Base-by-base conservation (phyloP, 768 basidiomycete species). In the Naganishia randhawae region DNA sequence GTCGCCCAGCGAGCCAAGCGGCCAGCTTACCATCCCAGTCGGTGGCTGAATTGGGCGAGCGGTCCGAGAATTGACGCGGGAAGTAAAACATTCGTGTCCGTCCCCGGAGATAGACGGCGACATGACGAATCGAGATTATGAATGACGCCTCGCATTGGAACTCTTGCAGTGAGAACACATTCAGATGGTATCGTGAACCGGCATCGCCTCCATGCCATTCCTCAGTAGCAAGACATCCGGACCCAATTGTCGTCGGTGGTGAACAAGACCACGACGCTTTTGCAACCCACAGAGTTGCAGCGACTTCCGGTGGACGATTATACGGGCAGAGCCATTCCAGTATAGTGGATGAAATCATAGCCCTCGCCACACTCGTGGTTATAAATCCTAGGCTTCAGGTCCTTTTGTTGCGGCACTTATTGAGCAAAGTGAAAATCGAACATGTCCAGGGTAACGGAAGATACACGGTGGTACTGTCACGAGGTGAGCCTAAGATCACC, bases 381-480 rank as follows among this genome's bases (percentile, higher is more conserved):
- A 6, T n/a, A 48, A 13, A n/a, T n/a, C n/a, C n/a, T n/a, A 48
- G 45, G 25, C 45, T 17, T n/a, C 7, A 17, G n/a, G 45, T 22
- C 45, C n/a, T n/a, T 22, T 13, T 48, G 14, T 48, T 22, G 45
- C n/a, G 25, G 11, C n/a, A 7, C 19, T 3, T 22, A 48, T 22
- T 3, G 19, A 48, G 45, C n/a, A 7, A 22, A 13, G 45, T 42
- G 14, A 6, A 48, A 48, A 11, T 7, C 14, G 7, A 61, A 2
- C 57, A 61, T 61, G 57, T 19, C 39, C 2, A 39, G 57, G 25
- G 39, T 61, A 42, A 61, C 57, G 27, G 37, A 61, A 13, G 57
- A 61, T 19, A 61, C 35, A 9, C 14, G 37, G 8, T 61, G 57
- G 57, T 61, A 39, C 35, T 61, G 57, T 14, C 57, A 61, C 57